Evolutionary conservation across 345 rosid genomes (phyloP), one percentile per base, ranked within the genome.

Genomic region (Hibiscus tridactylites): DNA sequence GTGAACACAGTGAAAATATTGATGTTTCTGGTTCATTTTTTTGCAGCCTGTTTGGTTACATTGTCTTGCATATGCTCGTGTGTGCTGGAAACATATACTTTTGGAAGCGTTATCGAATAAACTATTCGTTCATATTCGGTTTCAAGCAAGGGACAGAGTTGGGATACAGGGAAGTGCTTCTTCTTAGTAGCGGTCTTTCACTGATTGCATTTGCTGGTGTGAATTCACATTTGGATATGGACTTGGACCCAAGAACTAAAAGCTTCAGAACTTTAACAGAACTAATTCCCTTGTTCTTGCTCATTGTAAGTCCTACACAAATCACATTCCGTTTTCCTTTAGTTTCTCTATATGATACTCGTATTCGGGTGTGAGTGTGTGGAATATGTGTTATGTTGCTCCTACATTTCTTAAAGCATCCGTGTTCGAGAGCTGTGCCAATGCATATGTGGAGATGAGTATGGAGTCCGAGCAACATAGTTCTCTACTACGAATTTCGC

Each of bases 171-270:
- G 85, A 90, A 83, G 90, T 90, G 24, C 82, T 87, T 44, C 83
- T 90, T 0, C 53, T 88, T 26, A 65, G 86, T 46, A 79, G 81
- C 37, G 88, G 80, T 63, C 84, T 92, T 44, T 80, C 87, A 16
- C 88, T 88, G 44, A 78, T 90, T 9, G 75, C 89, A 17, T 77
- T 92, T 4, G 84, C 71, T 16, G 81, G 86, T 35, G 84, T 82
- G 28, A 79, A 90, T 44, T 87, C 89, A 0, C 85, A 92, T 80
- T 81, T 92, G 54, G 94, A 92, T 73, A 86, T 92, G 98, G 92
- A 92, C 57, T 90, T 92, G 85, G 94, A 92, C 68, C 86, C 87
- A 3, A 78, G 79, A 72, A 90, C 94, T n/a, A 62, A 79, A 71
- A 78, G 81, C 68, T 92, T 81, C 53, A 21, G 70, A 77, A 84